phyloP scores from a whole-genome alignment of 768 basidiomycete species.

The Pholiota conissans region DNA sequence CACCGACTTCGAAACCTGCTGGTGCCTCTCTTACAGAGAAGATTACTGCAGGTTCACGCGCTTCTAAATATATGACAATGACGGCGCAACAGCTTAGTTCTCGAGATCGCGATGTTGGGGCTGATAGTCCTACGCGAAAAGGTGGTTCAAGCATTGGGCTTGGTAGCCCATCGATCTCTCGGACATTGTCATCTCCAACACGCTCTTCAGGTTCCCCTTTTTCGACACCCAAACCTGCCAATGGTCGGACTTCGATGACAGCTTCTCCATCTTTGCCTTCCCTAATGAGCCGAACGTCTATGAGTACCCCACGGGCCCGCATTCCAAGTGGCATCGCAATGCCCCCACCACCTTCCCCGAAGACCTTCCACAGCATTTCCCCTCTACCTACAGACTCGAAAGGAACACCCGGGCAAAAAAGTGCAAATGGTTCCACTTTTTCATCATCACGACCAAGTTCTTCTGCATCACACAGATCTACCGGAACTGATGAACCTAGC shows the following conservation, averaged over 20 bases:
- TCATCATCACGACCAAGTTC: slow-evolving; percentile 38
- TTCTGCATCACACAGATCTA: slow-evolving; percentile 35
- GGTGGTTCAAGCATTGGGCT: background rate
- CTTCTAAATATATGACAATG: slow-evolving; percentile 81
- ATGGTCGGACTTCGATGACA: slow-evolving; percentile 26
- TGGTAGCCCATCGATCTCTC: slow-evolving; percentile 29
- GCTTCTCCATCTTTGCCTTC: slow-evolving; percentile 34
- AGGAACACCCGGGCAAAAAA: background rate
- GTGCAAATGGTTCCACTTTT: slow-evolving; percentile 1
- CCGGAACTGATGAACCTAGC: slow-evolving; percentile 32
- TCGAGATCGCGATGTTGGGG: slow-evolving; percentile 30
- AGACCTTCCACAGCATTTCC: slow-evolving; percentile 24
- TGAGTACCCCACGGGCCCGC: slow-evolving; percentile 62
- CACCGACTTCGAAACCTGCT: slow-evolving; percentile 29
- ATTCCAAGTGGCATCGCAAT: slow-evolving; percentile 75
- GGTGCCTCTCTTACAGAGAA: slow-evolving; percentile 35
- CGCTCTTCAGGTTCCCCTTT: slow-evolving; percentile 63
- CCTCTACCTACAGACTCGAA: slow-evolving; percentile 23
- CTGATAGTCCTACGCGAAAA: slow-evolving; percentile 31
- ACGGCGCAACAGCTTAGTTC: slow-evolving; percentile 79
- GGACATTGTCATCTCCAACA: slow-evolving; percentile 39
- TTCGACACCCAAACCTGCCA: slow-evolving; percentile 62
- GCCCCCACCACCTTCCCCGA: slow-evolving; percentile 78
- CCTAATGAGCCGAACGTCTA: slow-evolving; percentile 36
- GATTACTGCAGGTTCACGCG: slow-evolving; percentile 82